phyloP scores from a whole-genome alignment of 176 grass and related monocot genomes.

The Carex myosuroides region DNA sequence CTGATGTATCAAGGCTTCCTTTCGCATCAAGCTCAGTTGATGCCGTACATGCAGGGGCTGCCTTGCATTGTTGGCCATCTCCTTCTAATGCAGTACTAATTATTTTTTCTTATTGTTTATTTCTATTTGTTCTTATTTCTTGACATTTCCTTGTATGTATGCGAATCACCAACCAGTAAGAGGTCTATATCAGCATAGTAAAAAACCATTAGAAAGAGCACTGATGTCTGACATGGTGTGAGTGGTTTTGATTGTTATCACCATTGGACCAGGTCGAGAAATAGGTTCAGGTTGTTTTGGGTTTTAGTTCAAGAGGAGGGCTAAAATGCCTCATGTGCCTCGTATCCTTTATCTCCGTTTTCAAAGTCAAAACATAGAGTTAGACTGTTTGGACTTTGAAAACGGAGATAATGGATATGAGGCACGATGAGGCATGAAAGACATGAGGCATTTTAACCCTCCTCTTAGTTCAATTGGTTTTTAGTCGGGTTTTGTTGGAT shows the following conservation, averaged over 20 bases:
- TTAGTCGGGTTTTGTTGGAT: not conserved
- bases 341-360: too few species aligned
- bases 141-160: not conserved
- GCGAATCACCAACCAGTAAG: not conserved
- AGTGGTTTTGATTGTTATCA: not conserved
- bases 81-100: slow-evolving; percentile 80
- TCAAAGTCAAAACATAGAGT: too few species aligned
- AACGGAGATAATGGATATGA: too few species aligned
- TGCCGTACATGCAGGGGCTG: slow-evolving; percentile 88
- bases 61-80: slow-evolving; percentile 95
- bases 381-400: too few species aligned
- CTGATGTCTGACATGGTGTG: not conserved
- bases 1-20: slow-evolving; percentile 90
- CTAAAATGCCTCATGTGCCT: too few species aligned
- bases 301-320: not conserved
- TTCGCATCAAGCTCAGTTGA: slow-evolving; percentile 82
- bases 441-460: too few species aligned
- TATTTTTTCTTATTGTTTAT: not conserved
- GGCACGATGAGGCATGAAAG: too few species aligned
- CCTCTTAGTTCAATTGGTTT: not conserved
- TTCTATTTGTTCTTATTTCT: slow-evolving; percentile 3
- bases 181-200: not conserved
- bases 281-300: not conserved
- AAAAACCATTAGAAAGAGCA: not conserved
- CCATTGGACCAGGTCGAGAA: not conserved